A percentile compares a stretch with the other conserved stretches of the same genome.
Evolutionary conservation across 352 stramenopile genomes (phyloP).

Genomic region (Globisporangium rhizosaccharum): DNA sequence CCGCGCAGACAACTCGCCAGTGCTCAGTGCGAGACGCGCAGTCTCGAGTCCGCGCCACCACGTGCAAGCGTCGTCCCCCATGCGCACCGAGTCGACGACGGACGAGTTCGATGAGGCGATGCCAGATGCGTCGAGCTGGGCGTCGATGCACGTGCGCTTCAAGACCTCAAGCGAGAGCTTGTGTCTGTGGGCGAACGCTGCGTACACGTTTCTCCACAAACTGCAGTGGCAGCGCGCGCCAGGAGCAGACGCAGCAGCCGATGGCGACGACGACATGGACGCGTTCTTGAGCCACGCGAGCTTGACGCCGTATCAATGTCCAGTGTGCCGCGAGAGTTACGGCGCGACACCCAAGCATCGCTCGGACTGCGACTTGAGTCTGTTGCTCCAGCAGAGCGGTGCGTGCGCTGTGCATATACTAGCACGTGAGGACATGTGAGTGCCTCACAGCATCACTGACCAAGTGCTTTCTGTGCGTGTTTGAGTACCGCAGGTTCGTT

Average conservation of each 20-base stretch:
- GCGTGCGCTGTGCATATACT: conserved; percentile 3
- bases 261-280: conserved; percentile 33
- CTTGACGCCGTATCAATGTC: conserved; percentile 36
- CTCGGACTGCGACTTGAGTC: conserved; percentile 50
- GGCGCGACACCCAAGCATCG: conserved; percentile 31
- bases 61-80: conserved; percentile 2
- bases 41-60: background rate
- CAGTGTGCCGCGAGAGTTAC: conserved; percentile 43
- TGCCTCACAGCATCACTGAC: background rate
- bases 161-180: conserved; percentile 38
- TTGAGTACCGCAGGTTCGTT: conserved; percentile 6
- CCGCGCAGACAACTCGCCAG: conserved; percentile 19
- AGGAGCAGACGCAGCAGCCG: conserved; percentile 8
- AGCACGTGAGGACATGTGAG: background rate
- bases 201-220: conserved; percentile 64
- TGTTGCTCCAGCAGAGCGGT: conserved; percentile 55
- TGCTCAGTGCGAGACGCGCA: background rate
- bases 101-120: conserved; percentile 25
- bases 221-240: conserved; percentile 51
- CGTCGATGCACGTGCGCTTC: conserved; percentile 32
- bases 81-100: conserved; percentile 9
- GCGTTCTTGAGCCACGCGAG: conserved; percentile 28
- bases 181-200: conserved; percentile 68
- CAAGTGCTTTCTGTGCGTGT: background rate
- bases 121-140: conserved; percentile 22